Evolutionary conservation across 1,139 yeast species (phyloP).

Genomic region (Torulaspora globosa): DNA sequence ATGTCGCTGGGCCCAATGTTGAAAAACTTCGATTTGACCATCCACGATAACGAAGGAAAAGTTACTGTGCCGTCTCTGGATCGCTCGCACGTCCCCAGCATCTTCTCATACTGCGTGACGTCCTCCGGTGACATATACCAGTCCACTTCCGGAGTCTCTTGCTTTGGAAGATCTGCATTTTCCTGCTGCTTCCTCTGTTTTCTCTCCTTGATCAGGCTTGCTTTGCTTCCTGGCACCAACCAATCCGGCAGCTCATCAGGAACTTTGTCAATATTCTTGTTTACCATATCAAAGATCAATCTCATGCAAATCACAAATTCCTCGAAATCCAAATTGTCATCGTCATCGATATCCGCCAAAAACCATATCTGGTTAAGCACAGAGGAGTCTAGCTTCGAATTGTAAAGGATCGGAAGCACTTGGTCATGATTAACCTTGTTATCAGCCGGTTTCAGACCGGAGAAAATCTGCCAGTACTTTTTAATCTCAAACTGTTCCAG

Average conservation of each 20-base stretch:
- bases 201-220: slow-evolving; percentile 59
- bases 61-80: slow-evolving; percentile 85
- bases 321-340: slow-evolving; percentile 89
- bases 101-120: slow-evolving; percentile 68
- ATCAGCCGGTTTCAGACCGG: slow-evolving; percentile 74
- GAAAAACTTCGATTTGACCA: slow-evolving; percentile 61
- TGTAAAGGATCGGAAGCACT: slow-evolving; percentile 81
- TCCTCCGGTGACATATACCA: slow-evolving; percentile 96
- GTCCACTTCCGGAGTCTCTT: slow-evolving; percentile 53
- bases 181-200: slow-evolving; percentile 50
- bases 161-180: slow-evolving; percentile 28
- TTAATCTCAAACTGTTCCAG: slow-evolving; percentile 92
- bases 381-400: slow-evolving; percentile 73
- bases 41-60: slow-evolving; percentile 60
- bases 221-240: slow-evolving; percentile 87
- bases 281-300: slow-evolving; percentile 82
- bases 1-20: slow-evolving; percentile 81
- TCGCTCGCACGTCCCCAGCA: slow-evolving; percentile 52
- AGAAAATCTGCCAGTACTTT: slow-evolving; percentile 95
- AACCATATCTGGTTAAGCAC: slow-evolving; percentile 86
- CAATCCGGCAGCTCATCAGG: slow-evolving; percentile 80
- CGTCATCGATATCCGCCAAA: slow-evolving; percentile 86
- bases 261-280: slow-evolving; percentile 59
- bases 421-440: slow-evolving; percentile 81
- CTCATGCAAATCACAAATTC: slow-evolving; percentile 98